Evolutionary conservation across 768 basidiomycete genomes (phyloP), one percentile per base, ranked within the genome.

Genomic region (Xerocomellus chrysenteron): DNA sequence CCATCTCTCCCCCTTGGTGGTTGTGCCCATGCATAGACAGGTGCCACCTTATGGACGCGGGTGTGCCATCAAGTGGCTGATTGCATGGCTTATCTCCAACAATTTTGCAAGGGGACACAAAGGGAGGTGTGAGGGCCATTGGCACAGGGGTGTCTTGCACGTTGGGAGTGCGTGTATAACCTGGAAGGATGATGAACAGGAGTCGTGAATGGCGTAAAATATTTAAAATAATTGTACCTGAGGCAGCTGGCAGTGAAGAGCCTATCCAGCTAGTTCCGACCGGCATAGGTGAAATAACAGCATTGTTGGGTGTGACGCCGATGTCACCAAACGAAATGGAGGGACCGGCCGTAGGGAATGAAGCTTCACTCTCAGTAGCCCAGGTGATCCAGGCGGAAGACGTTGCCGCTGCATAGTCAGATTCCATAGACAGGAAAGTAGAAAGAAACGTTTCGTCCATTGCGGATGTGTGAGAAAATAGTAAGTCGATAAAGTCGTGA

Each of bases 1-100:
- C 46, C 19, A 8, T 17, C 19, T 57, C 54, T 35, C 30, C 56
- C 14, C 30, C 43, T 7, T n/a, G 32, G 35, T 58, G 50, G 19
- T 24, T 58, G 30, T 58, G 26, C 4, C 58, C 56, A 16, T 52
- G 56, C 49, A 48, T 33, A 19, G 36, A 26, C 12, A 59, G 47
- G 26, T 59, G 58, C 30, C 17, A 28, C 50, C 47, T 52, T 21
- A 53, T 40, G 12, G 50, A 59, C 32, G 3, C 17, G 30, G 44
- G 24, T 5, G 50, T 39, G 10, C 50, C 57, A 19, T 59, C 41
- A 14, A 59, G 50, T 0, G 47, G 26, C 39, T 47, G 50, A 17
- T 35, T n/a, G 16, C 57, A 53, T 13, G 48, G 43, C 11, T 8
- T 42, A 26, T 50, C 4, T 16, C 32, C 41, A 9, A 10, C 33